These are phyloP conservation scores for Boletales sp. DNA, from an alignment of 768 basidiomycete species.

Conservation along the genomic window DNA sequence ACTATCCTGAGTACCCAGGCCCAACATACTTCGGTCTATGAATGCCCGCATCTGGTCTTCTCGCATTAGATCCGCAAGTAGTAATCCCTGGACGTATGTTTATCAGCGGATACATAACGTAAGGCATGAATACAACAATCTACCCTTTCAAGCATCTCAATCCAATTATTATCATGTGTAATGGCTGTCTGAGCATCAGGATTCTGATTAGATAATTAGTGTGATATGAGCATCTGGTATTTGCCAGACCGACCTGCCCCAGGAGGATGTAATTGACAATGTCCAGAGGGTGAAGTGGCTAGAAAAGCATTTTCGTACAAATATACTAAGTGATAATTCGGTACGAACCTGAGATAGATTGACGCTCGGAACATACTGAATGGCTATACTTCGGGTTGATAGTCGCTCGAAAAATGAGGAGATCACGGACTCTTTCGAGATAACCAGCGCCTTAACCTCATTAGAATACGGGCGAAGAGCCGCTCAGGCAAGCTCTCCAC, in stretches of 20 bases:
- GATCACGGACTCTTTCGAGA: too few relatives aligned
- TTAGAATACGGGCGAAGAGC: too few relatives aligned
- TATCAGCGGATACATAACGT: background rate
- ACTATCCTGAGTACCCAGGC: background rate
- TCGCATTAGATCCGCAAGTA: background rate
- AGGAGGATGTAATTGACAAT: slow-evolving; percentile 5
- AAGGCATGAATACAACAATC: background rate
- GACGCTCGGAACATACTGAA: background rate
- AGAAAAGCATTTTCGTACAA: background rate
- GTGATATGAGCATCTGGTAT: background rate
- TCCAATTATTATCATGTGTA: slow-evolving; percentile 10
- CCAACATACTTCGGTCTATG: background rate
- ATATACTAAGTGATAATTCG: background rate
- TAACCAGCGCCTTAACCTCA: too few relatives aligned
- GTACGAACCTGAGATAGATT: slow-evolving; percentile 1
- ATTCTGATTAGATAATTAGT: background rate
- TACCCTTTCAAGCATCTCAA: slow-evolving; percentile 4
- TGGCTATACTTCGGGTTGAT: background rate
- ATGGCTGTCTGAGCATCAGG: background rate
- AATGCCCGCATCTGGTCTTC: background rate
- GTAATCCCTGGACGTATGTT: background rate
- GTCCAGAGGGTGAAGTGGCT: slow-evolving; percentile 7
- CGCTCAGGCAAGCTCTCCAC: background rate
- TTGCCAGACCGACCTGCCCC: background rate
- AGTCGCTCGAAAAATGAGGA: too few relatives aligned